Evolutionary conservation across 192 early-diverging fungal species (phyloP), one percentile per base, ranked within the genome.

Genomic region (Martensiomyces pterosporus): DNA sequence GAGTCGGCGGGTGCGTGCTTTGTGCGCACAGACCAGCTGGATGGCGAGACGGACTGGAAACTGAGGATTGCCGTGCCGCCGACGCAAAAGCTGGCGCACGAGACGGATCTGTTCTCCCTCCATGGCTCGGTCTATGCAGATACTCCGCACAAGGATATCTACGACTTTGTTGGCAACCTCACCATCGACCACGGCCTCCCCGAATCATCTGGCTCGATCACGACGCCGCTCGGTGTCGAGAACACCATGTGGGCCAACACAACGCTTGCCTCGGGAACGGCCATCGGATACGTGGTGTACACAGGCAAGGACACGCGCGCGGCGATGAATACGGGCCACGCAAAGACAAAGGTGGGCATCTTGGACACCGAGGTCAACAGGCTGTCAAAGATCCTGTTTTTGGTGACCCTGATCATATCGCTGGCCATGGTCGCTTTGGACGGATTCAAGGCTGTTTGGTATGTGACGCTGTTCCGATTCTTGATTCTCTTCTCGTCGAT

Each of bases 11-110:
- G 94, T 1, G 82, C 91, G 9, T 93, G 89, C 49, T 98, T 98
- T 76, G 93, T 98, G 61, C 77, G 93, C 24, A 98, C 94, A 0
- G 94, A 95, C 69, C 93, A 98, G 61, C 77, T 98, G 22, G 94
- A 98, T 49, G 94, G 94, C 48, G 94, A 98, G 56, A 98, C 94
- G 0, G 93, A 98, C 60, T 95, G 93, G 93, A 98, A 98, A 74
- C 69, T 97, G 51, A 75, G 88, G 36, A 62, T 94, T 17, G 94
- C 94, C 0, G 85, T 93, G 19, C 84, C 88, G 4, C 82, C 82
- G 0, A 81, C 82, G 9, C 94, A 97, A 57, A 84, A 83, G 42
- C 70, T 91, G 13, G 50, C 74, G 6, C 67, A 68, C 24, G 79
- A 87, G 48, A 48, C 71, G 21, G 66, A 76, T 1, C 62, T 97